Base-by-base conservation (phyloP, 169 alveolate species). In the Eimeria acervulina region DNA sequence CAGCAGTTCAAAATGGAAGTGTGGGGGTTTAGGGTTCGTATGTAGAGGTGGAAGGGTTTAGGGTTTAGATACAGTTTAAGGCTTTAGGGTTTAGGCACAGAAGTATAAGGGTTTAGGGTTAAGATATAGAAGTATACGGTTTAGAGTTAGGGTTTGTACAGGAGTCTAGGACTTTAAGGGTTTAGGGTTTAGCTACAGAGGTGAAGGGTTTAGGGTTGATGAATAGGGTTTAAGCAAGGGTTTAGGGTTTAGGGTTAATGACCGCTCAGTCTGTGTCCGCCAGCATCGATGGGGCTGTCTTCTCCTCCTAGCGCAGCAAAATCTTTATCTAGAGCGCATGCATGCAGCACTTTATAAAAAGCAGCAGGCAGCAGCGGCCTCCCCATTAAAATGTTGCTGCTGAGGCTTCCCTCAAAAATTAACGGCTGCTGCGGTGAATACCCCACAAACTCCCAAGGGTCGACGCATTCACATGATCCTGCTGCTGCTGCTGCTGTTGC, bases 211-310 rank as follows among this genome's bases (percentile, higher is more conserved):
- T 55, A 55, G 66, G 66, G 66, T 55, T 55, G 5, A 47, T 47
- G n/a, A n/a, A n/a, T 47, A 12, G 55, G 12, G 17, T 47, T 12
- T 47, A 47, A 7, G 76, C 12, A 28, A 28, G 76, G 76, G 76
- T 63, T 63, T 68, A 68, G 81, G 38, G 81, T 33, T 68, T 68
- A 33, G 47, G 81, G 44, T 68, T 68, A 7, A 47, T 33, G 12
- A 88, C 94, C 94, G 47, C 94, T 88, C 1, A 88, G 94, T 23
- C 94, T 36, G 38, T 88, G 94, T 13, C 94, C 94, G 19, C 94
- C 94, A 17, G 84, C 52, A 81, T 88, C 94, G 66, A 88, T 40
- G 21, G 63, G 68, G 47, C 84, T 88, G 42, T 38, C 68, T 4
- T 63, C 61, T 31, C 94, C 78, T 6, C 84, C 94, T 38, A 88